Percentiles rank a stretch among this genome's conserved stretches.
Conservation (phyloP, 305 asterid species). For the Fraxinus velutina region DNA sequence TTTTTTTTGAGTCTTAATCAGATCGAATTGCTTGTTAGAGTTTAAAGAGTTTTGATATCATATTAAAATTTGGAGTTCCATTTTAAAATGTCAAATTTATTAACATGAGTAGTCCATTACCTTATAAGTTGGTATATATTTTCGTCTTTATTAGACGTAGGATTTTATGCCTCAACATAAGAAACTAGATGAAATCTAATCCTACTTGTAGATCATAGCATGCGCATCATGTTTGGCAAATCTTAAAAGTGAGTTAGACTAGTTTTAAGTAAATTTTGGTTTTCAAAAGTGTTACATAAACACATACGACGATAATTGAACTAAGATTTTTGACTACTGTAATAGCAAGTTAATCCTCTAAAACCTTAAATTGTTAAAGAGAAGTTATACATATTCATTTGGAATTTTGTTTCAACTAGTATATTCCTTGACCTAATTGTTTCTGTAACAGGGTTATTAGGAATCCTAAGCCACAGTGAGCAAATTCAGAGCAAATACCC, state of each 20-base stretch:
- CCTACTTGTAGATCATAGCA: neutral
- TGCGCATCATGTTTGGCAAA: neutral
- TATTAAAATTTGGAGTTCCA: too few species aligned
- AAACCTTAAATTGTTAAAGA: neutral
- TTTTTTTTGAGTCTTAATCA: too few species aligned
- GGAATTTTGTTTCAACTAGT: neutral
- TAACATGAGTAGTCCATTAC: neutral
- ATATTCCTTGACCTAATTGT: neutral
- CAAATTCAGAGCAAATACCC: neutral
- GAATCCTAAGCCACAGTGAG: conserved; percentile 13
- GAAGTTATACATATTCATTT: neutral
- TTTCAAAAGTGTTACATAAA: neutral
- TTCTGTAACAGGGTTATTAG: conserved; percentile 6
- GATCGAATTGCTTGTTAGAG: too few species aligned
- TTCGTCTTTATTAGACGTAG: neutral
- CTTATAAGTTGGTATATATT: neutral
- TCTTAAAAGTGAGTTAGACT: neutral
- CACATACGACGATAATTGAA: neutral
- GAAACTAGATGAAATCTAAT: neutral
- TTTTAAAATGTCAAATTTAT: neutral
- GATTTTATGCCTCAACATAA: neutral
- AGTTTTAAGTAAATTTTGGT: neutral
- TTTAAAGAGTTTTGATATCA: too few species aligned
- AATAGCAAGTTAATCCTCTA: neutral
- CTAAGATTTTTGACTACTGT: neutral